Conservation (phyloP, 2,329 filamentous ascomycete species). For the Exophiala sp. region DNA sequence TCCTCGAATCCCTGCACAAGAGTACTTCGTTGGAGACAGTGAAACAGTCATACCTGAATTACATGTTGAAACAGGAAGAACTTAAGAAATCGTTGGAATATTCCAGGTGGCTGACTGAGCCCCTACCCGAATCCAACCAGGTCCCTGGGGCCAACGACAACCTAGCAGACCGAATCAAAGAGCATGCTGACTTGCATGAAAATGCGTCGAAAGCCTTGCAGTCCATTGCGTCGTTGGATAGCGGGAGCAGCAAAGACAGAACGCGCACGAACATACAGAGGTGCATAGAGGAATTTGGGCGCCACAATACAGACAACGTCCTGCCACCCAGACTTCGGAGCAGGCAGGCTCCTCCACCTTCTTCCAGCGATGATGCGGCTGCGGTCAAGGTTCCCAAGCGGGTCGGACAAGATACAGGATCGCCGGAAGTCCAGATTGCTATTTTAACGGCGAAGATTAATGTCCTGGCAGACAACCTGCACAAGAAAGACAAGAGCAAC, state of each 20-base stretch:
- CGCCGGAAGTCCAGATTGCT: slow-evolving; percentile 93
- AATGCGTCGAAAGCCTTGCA: slow-evolving; percentile 69
- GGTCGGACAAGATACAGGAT: slow-evolving; percentile 87
- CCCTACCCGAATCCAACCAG: slow-evolving; percentile 18
- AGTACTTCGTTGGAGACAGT: slow-evolving; percentile 24
- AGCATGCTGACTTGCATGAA: slow-evolving; percentile 49
- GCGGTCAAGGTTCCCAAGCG: slow-evolving; percentile 43
- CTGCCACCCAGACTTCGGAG: slow-evolving; percentile 56
- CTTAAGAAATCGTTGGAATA: slow-evolving; percentile 60
- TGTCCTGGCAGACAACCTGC: slow-evolving; percentile 65
- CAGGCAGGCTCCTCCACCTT: slow-evolving; percentile 19
- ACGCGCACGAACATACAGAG: slow-evolving; percentile 76
- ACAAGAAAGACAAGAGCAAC: slow-evolving; percentile 82
- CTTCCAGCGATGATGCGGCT: slow-evolving; percentile 4
- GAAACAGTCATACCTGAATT: slow-evolving; percentile 56
- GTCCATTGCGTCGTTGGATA: slow-evolving; percentile 71
- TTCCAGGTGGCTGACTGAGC: slow-evolving; percentile 59
- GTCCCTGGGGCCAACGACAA: slow-evolving; percentile 38
- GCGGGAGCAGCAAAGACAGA: slow-evolving; percentile 71
- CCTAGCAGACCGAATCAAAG: slow-evolving; percentile 31
- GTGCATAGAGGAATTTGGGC: slow-evolving; percentile 80
- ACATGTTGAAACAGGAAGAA: slow-evolving; percentile 64
- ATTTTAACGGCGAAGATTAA: slow-evolving; percentile 93
- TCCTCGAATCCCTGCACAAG: slow-evolving; percentile 66
- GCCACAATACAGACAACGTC: slow-evolving; percentile 73